Evolutionary conservation across 2,329 filamentous ascomycete species (phyloP), one percentile per base, ranked within the genome.

Genomic region (Diaporthe helianthi): DNA sequence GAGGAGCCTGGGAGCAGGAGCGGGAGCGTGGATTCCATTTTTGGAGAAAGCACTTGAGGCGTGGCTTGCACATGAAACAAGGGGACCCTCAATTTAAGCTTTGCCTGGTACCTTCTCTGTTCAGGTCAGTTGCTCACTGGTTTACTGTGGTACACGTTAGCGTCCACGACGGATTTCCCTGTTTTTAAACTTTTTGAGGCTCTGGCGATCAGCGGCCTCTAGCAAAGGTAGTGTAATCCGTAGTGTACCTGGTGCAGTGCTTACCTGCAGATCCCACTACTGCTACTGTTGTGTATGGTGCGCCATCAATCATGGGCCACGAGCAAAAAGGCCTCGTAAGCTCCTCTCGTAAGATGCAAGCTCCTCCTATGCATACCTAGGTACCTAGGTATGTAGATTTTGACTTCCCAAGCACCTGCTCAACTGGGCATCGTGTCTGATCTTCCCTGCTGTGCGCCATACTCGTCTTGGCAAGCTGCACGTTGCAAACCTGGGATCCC

Each of bases 71-170:
- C 26, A 31, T 63, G 58, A 63, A 63, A 63, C 58, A 63, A 63
- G 58, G 58, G n/a, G 58, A 49, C 44, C 58, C 58, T 63, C 58
- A 63, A 49, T 63, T 63, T 63, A 63, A 63, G 58, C 58, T 63
- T 63, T 26, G 44, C 41, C 55, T 46, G 58, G 58, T 24, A 5
- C 55, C 26, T 12, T 60, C 31, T 41, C 54, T 58, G 54, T 22
- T 58, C 36, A 29, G 22, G 36, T 44, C 54, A 60, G 36, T 44
- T 36, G 54, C 41, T 41, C 36, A 9, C 6, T 41, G 33, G 54
- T 26, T 12, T 33, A 33, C n/a, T n/a, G n/a, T n/a, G n/a, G n/a
- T n/a, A n/a, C n/a, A n/a, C n/a, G n/a, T 33, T 33, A 38, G 12
- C 13, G n/a, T 55, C 36, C 31, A 22, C 31, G 53, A 36, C 33